Conservation (phyloP, 1,284 basidiomycete species). For the Limonomyces culmigenus region DNA sequence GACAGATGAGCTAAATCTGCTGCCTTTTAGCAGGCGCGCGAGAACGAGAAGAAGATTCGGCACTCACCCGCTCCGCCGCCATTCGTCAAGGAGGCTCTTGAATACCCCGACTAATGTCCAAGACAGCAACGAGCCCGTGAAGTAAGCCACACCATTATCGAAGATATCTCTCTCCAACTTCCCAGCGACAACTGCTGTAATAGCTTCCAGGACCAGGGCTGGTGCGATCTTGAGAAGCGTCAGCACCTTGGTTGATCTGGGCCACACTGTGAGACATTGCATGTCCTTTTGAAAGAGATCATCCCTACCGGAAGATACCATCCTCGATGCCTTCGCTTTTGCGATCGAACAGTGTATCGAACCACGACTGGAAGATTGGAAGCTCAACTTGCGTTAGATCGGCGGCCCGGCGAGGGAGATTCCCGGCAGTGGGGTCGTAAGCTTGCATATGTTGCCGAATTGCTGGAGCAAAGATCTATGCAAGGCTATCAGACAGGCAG, state of each 20-base stretch:
- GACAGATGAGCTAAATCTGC: conserved; percentile 16
- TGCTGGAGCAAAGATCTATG: background rate
- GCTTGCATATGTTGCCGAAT: background rate
- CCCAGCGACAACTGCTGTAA: conserved; percentile 24
- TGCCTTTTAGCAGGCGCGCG: conserved; percentile 16
- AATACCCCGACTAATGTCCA: conserved; percentile 68
- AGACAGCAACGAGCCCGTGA: conserved; percentile 49
- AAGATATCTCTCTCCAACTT: conserved; percentile 51
- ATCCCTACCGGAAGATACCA: conserved; percentile 43
- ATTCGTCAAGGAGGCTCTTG: conserved; percentile 40
- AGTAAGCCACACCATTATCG: conserved; percentile 61
- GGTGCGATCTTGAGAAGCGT: conserved; percentile 48
- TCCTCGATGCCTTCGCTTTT: conserved; percentile 71
- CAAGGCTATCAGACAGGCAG: background rate
- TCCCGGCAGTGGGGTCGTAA: background rate
- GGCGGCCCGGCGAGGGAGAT: background rate
- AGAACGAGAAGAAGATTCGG: conserved; percentile 2
- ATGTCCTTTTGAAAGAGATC: background rate
- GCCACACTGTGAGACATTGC: conserved; percentile 2
- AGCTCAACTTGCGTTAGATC: conserved; percentile 22
- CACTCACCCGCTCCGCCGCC: conserved; percentile 37
- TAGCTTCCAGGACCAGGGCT: conserved; percentile 46
- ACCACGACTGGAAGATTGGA: conserved; percentile 40
- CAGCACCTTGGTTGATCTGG: conserved; percentile 52
- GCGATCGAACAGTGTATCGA: conserved; percentile 58